Evolutionary conservation across 2,329 filamentous ascomycete genomes (phyloP), one percentile per base, ranked within the genome.

Genomic region (Fusarium sp.): DNA sequence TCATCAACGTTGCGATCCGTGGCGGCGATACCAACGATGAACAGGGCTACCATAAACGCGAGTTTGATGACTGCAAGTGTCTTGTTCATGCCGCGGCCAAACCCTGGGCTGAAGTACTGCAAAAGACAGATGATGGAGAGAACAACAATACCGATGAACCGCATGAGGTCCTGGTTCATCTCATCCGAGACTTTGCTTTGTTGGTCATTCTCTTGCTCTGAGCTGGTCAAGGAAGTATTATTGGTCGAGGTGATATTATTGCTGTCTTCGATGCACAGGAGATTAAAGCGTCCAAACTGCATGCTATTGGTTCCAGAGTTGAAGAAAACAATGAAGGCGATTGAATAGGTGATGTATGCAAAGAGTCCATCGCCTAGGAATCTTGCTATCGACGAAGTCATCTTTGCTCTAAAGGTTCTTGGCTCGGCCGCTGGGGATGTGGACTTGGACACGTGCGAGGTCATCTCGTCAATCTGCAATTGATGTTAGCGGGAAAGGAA

Each of bases 301-400:
- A 66, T 61, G 56, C 27, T 30, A n/a, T 60, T 60, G 16, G 64
- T 61, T 6, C 54, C 54, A n/a, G 64, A 66, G 56, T 66, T 66
- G 56, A 66, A 66, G 14, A 66, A 60, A 9, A 39, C 5, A 1
- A 66, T n/a, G n/a, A 54, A 54, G 5, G 4, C 32, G 11, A 66
- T 54, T 0, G 64, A 66, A 25, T 61, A 66, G n/a, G 34, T 48
- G 34, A 61, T 54, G 34, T 30, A 66, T 1, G 35, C 23, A 10
- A 61, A 20, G 10, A 66, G 57, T 13, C 56, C 64, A 43, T 66
- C 64, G 16, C 64, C 56, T 0, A 65, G 39, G 2, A 64, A 32
- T 8, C 14, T 43, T 6, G 0, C 30, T 25, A 43, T 11, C 3
- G 5, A 1, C 9, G 5, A 20, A 20, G 5, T 6, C 2, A 6